Percentiles rank a stretch among this genome's conserved stretches.
These are phyloP conservation scores for Acrodontium crateriforme DNA, from an alignment of 2,329 filamentous ascomycete species.

Conservation along the genomic window DNA sequence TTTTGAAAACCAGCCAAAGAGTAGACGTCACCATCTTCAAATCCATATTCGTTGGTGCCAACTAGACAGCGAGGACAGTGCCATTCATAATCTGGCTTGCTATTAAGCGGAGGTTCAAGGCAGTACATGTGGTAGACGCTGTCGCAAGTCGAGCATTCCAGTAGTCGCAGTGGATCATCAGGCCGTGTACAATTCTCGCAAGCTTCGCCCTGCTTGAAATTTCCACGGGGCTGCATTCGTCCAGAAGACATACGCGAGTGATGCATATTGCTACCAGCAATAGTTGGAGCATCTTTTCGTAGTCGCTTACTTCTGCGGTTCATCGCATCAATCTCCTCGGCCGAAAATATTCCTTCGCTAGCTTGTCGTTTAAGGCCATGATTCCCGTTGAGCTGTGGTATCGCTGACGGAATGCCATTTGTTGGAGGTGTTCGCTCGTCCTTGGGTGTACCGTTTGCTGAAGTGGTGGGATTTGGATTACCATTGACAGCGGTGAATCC, in stretches of 20 bases:
- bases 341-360: conserved; percentile 19
- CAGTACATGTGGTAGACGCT: conserved; percentile 76
- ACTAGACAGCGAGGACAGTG: conserved; percentile 91
- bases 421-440: conserved; percentile 4
- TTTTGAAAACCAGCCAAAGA: conserved; percentile 93
- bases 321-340: conserved; percentile 30
- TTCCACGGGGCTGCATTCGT: conserved; percentile 41
- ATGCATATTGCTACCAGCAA: conserved; percentile 94
- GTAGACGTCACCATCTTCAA: conserved; percentile 91
- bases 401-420: conserved; percentile 10
- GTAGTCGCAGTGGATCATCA: conserved; percentile 55
- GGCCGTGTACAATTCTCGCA: conserved; percentile 79
- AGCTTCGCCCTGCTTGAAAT: conserved; percentile 46
- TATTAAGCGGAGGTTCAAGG: conserved; percentile 71
- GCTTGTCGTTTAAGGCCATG: conserved; percentile 58
- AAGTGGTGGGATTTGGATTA: conserved; percentile 10
- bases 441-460: conserved; percentile 13
- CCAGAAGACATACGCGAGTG: conserved; percentile 73
- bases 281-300: conserved; percentile 72
- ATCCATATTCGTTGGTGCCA: conserved; percentile 91
- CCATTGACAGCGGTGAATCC: conserved; percentile 50
- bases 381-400: conserved; percentile 19
- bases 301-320: conserved; percentile 76
- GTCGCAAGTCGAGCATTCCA: conserved; percentile 86
- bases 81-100: conserved; percentile 78